A percentile compares a stretch with the other conserved stretches of the same genome.
Conservation (phyloP, 2,329 filamentous ascomycete species). For the Epichloe sylvatica region DNA sequence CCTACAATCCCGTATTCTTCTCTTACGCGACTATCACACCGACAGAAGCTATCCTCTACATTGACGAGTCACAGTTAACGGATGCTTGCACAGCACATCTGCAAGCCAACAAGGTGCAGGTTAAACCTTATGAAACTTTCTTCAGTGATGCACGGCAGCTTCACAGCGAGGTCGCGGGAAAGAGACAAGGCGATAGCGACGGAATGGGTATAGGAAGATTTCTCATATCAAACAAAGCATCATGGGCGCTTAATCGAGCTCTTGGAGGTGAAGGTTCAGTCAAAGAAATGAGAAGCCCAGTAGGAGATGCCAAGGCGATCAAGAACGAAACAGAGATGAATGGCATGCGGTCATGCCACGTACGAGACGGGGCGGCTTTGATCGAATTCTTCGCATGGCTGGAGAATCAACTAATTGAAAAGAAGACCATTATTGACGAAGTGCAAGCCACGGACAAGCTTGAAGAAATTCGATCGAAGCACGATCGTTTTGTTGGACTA, state of each 20-base stretch:
- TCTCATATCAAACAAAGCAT: slow-evolving; percentile 74
- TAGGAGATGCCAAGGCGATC: slow-evolving; percentile 82
- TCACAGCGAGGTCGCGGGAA: slow-evolving; percentile 23
- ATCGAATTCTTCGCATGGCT: slow-evolving; percentile 95
- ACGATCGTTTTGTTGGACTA: slow-evolving; percentile 69
- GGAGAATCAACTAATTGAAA: slow-evolving; percentile 67
- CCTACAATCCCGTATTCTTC: slow-evolving; percentile 97
- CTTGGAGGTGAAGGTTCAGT: slow-evolving; percentile 76
- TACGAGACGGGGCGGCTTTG: slow-evolving; percentile 82
- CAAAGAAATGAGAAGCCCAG: slow-evolving; percentile 74
- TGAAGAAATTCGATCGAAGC: slow-evolving; percentile 54
- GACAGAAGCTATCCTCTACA: slow-evolving; percentile 62
- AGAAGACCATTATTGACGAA: slow-evolving; percentile 67
- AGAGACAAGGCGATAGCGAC: slow-evolving; percentile 19
- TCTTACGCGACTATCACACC: slow-evolving; percentile 84
- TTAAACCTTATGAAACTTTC: slow-evolving; percentile 71
- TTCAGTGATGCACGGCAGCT: slow-evolving; percentile 64
- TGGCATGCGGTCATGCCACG: slow-evolving; percentile 88
- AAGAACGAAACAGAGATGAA: slow-evolving; percentile 84
- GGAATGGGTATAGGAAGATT: slow-evolving; percentile 45
- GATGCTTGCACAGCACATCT: slow-evolving; percentile 57
- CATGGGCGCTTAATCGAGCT: slow-evolving; percentile 80
- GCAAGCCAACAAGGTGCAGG: slow-evolving; percentile 49
- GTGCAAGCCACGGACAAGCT: slow-evolving; percentile 86
- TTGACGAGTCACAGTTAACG: slow-evolving; percentile 67